Base-by-base conservation (phyloP, 306 rosid species). In the Dalbergia cochinchinensis region DNA sequence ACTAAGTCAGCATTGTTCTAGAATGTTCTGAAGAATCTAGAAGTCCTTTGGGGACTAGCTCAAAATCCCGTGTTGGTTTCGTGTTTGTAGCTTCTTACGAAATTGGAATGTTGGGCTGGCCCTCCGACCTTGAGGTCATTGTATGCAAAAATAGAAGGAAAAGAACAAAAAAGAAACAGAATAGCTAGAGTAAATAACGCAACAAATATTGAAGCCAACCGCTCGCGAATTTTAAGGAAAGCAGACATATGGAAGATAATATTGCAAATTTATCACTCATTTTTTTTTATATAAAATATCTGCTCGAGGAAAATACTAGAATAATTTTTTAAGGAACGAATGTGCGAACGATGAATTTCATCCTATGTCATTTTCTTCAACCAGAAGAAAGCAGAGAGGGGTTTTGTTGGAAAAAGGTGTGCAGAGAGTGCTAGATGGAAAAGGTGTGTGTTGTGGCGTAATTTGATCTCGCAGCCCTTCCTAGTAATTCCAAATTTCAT, bases 41-140 rank as follows among this genome's bases (percentile, higher is more conserved):
- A 26, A 26, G 31, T 26, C 2, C 31, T 26, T 26, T 1, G 0
- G 31, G 31, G 3, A 26, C 26, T 1, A 1, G 2, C 2, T 26
- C 31, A 0, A 2, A 26, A 26, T 26, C 2, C 2, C 31, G 2
- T 3, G 0, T 1, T 26, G 3, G 3, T 26, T 26, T 2, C 2
- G 2, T 1, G 31, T 26, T 2, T 26, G 31, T 26, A 3, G 3
- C 31, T 26, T 20, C 22, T 20, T 20, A 20, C 22, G 1, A 20
- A 20, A 20, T 20, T 20, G 1, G 22, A 1, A 1, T 20, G 31
- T 26, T 26, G 31, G 31, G 31, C 31, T 26, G 3, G 3, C 2
- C 2, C 31, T 26, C 31, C 31, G 3, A 26, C 3, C 3, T 26
- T 26, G 31, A 26, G 31, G 31, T 26, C n/a, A n/a, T n/a, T n/a